phyloP scores from a whole-genome alignment of 78 protist genomes.

The Parvularia atlantis region DNA sequence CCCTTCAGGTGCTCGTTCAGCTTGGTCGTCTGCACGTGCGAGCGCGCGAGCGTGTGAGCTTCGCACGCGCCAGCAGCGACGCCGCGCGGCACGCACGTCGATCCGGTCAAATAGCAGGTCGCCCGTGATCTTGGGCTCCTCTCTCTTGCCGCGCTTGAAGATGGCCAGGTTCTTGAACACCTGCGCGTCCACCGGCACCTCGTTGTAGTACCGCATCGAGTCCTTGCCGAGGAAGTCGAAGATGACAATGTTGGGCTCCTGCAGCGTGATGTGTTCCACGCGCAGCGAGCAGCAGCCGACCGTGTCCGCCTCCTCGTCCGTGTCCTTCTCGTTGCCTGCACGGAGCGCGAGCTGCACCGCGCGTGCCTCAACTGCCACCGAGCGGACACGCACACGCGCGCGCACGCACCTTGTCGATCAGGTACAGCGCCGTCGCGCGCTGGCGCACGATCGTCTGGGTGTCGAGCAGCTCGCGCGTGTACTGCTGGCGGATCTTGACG shows the following conservation, averaged over 20 bases:
- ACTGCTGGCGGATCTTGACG: slow-evolving; percentile 50
- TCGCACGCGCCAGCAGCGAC: too few species aligned
- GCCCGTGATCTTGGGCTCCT: background rate
- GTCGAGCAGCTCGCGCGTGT: slow-evolving; percentile 19
- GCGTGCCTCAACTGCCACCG: too few species aligned
- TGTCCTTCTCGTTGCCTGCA: slow-evolving; percentile 92
- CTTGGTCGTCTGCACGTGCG: slow-evolving; percentile 15
- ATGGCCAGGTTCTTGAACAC: slow-evolving; percentile 19
- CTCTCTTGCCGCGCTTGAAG: slow-evolving; percentile 38
- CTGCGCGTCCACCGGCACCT: slow-evolving; percentile 43
- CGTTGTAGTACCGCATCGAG: slow-evolving; percentile 75
- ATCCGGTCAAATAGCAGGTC: slow-evolving; percentile 1
- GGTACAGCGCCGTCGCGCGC: slow-evolving; percentile 72
- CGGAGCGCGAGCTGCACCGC: slow-evolving; percentile 92
- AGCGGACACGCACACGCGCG: too few species aligned
- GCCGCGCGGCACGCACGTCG: background rate
- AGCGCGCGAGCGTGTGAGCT: too few species aligned
- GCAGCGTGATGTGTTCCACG: slow-evolving; percentile 78
- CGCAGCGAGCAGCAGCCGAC: slow-evolving; percentile 97
- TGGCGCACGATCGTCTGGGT: slow-evolving; percentile 39
- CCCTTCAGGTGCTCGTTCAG: slow-evolving; percentile 79
- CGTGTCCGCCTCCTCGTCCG: slow-evolving; percentile 91
- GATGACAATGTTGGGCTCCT: background rate
- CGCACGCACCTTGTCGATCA: slow-evolving; percentile 68
- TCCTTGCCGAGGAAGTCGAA: slow-evolving; percentile 98